phyloP scores from a whole-genome alignment of 164 flowering plant genomes.

The Vitis riparia region DNA sequence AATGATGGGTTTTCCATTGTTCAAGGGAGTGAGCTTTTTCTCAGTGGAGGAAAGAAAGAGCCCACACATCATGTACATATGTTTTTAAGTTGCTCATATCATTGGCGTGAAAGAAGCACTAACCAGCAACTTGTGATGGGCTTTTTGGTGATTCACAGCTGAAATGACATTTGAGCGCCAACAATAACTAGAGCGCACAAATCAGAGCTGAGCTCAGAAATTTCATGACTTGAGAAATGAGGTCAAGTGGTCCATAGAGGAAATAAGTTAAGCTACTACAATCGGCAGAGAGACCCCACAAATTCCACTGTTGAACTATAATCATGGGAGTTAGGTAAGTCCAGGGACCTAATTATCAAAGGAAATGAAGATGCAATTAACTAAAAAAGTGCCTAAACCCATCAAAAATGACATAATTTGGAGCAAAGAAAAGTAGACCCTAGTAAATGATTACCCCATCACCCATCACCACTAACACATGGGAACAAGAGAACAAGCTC shows the following conservation, averaged over 20 bases:
- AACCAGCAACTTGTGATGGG: conserved; percentile 12
- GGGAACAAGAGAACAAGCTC: neutral
- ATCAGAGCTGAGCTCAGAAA: neutral
- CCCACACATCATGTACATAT: conserved; percentile 19
- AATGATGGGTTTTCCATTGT: conserved; percentile 20
- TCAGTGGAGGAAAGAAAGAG: conserved; percentile 23
- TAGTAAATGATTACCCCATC: conserved; percentile 1
- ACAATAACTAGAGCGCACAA: conserved; percentile 7
- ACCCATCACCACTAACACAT: conserved; percentile 10
- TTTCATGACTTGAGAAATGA: conserved; percentile 6
- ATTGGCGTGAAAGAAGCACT: conserved; percentile 9
- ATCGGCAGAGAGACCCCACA: neutral
- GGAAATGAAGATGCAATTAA: conserved; percentile 16
- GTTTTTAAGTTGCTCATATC: conserved; percentile 3
- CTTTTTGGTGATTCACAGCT: conserved; percentile 8
- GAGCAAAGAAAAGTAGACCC: neutral
- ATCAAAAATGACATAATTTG: neutral
- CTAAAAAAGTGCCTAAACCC: neutral
- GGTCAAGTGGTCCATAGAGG: conserved; percentile 6
- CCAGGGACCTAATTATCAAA: conserved; percentile 3
- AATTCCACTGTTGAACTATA: neutral
- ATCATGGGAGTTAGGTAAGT: neutral
- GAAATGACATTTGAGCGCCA: conserved; percentile 7
- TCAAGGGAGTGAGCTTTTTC: conserved; percentile 18
- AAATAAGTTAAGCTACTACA: neutral